Conservation (phyloP, 2,329 filamentous ascomycete genomes). For the Colletotrichum lupini region DNA sequence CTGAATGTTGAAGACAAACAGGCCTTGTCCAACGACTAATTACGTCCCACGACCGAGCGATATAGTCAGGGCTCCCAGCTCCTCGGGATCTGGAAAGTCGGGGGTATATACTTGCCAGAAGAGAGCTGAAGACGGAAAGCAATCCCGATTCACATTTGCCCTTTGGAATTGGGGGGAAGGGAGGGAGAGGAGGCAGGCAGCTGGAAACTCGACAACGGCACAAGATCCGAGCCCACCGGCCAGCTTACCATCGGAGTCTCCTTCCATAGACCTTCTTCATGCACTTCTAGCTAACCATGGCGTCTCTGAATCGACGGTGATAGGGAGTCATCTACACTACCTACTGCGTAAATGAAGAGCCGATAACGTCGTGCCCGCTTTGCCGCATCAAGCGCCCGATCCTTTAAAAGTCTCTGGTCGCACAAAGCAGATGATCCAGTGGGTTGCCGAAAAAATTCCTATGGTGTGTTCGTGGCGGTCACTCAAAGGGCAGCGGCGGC, state of each 20-base stretch:
- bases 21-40: no score
- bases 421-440: background rate
- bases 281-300: background rate
- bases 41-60: no score
- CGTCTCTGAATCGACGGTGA: background rate
- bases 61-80: no score
- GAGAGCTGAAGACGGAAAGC: no score
- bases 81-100: no score
- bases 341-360: no score
- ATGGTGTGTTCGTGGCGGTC: background rate
- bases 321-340: no score
- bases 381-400: background rate
- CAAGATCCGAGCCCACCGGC: background rate
- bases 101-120: no score
- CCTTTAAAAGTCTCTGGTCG: background rate
- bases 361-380: background rate
- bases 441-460: background rate
- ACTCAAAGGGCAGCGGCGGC: background rate
- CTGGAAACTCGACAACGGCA: background rate
- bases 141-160: no score
- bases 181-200: no score
- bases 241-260: background rate
- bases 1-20: no score
- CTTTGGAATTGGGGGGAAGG: no score
- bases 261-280: background rate